Conservation (phyloP, 257 asterid species). For the Solanum okadae region DNA sequence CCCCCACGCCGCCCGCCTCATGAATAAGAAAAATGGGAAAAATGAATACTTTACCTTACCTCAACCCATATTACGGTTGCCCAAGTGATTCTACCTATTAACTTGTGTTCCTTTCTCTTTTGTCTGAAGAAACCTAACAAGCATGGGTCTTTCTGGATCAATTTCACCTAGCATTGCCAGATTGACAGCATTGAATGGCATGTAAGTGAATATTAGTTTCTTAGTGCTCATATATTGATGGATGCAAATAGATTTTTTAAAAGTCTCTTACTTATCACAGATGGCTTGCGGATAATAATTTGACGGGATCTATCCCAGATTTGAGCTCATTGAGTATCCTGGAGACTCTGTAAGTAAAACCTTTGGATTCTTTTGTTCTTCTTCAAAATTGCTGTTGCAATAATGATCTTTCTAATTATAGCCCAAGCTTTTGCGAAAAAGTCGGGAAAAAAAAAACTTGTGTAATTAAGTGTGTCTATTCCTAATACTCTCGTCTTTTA, state of each 20-base stretch:
- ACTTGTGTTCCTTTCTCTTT: background rate
- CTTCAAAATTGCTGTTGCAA: background rate
- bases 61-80: background rate
- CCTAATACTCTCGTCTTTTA: background rate
- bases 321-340: conserved; percentile 54
- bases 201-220: conserved; percentile 37
- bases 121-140: conserved; percentile 56
- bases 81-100: background rate
- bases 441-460: background rate
- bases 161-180: conserved; percentile 57
- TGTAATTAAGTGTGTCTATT: background rate
- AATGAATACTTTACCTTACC: background rate
- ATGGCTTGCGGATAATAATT: conserved; percentile 65
- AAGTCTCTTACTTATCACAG: conserved; percentile 28
- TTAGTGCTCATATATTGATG: background rate
- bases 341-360: conserved; percentile 58
- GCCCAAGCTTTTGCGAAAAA: background rate
- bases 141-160: conserved; percentile 69
- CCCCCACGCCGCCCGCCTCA: background rate
- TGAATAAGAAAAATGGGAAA: background rate
- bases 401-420: background rate
- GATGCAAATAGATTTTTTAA: conserved; percentile 1
- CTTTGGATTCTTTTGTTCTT: background rate
- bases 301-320: conserved; percentile 73
- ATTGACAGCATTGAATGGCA: conserved; percentile 65